Conservation (phyloP, 2,329 filamentous ascomycete genomes). For the Arthrinium phaeospermum region DNA sequence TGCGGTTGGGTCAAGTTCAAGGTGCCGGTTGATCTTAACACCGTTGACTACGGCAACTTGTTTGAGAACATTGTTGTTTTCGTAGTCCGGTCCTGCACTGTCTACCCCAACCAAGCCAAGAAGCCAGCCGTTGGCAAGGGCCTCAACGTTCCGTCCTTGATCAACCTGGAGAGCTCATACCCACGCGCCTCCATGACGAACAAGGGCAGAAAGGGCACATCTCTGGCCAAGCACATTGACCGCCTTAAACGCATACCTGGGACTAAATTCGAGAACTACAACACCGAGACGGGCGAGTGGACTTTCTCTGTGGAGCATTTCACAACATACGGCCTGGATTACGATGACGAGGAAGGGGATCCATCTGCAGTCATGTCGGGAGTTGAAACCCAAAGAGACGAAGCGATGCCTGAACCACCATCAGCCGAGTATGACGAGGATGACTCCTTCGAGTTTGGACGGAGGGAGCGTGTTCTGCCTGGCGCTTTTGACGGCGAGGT, state of each 20-base stretch:
- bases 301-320: constrained; percentile 94
- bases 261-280: constrained; percentile 83
- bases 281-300: constrained; percentile 83
- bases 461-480: constrained; percentile 63
- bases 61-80: constrained; percentile 78
- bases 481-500: constrained; percentile 77
- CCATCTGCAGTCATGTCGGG: constrained; percentile 33
- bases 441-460: constrained; percentile 63
- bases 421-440: constrained; percentile 49
- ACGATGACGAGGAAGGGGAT: constrained; percentile 70
- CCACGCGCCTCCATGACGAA: constrained; percentile 73
- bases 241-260: constrained; percentile 79
- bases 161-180: constrained; percentile 92
- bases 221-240: constrained; percentile 81
- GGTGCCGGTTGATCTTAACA: constrained; percentile 80
- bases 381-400: constrained; percentile 28
- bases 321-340: constrained; percentile 88
- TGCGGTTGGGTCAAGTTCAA: constrained; percentile 85
- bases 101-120: constrained; percentile 76
- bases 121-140: constrained; percentile 88
- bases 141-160: constrained; percentile 87
- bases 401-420: constrained; percentile 33
- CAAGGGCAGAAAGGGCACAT: constrained; percentile 53
- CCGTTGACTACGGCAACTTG: constrained; percentile 80
- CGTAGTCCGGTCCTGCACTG: constrained; percentile 79